A percentile compares a stretch with the other conserved stretches of the same genome.
Conservation (phyloP, 208 protist genomes). For the Herpetomonas samuelpessoai region DNA sequence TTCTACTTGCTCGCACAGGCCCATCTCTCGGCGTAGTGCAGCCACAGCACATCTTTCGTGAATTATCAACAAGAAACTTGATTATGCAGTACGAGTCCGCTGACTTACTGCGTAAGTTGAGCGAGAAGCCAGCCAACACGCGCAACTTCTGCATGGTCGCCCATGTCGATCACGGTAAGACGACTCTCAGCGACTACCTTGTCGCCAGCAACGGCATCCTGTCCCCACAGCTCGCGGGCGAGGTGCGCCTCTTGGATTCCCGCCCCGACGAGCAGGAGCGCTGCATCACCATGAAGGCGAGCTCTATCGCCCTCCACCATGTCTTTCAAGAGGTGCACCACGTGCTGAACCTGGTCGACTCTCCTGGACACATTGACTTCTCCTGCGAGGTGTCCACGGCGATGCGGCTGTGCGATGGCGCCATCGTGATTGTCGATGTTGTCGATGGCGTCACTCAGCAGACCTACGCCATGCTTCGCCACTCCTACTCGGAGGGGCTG, state of each 20-base stretch:
- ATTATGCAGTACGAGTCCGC: slow-evolving; percentile 32
- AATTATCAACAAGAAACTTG: too few relatives aligned
- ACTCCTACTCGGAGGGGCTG: slow-evolving; percentile 95
- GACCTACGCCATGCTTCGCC: slow-evolving; percentile 93
- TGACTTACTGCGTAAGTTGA: slow-evolving; percentile 46
- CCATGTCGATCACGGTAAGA: slow-evolving; percentile 99
- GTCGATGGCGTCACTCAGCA: slow-evolving; percentile 98
- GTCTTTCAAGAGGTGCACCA: slow-evolving; percentile 48
- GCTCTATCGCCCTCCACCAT: slow-evolving; percentile 95
- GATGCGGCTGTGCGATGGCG: slow-evolving; percentile 97
- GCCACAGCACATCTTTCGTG: too few relatives aligned
- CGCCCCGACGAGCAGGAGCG: slow-evolving; percentile 97
- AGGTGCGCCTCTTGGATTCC: slow-evolving; percentile 97
- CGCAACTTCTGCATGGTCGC: slow-evolving; percentile 98
- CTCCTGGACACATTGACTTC: slow-evolving; percentile 99
- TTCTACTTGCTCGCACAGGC: too few relatives aligned
- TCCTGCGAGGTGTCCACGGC: slow-evolving; percentile 97
- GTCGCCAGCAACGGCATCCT: slow-evolving; percentile 98
- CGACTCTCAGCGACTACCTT: slow-evolving; percentile 97
- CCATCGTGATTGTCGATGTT: slow-evolving; percentile 97
- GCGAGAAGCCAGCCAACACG: slow-evolving; percentile 74
- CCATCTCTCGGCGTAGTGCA: too few relatives aligned
- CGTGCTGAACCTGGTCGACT: slow-evolving; percentile 99
- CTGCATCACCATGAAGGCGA: slow-evolving; percentile 99
- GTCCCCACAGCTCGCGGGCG: slow-evolving; percentile 94